phyloP scores from a whole-genome alignment of 345 rosid species.

The Kernera saxatilis region DNA sequence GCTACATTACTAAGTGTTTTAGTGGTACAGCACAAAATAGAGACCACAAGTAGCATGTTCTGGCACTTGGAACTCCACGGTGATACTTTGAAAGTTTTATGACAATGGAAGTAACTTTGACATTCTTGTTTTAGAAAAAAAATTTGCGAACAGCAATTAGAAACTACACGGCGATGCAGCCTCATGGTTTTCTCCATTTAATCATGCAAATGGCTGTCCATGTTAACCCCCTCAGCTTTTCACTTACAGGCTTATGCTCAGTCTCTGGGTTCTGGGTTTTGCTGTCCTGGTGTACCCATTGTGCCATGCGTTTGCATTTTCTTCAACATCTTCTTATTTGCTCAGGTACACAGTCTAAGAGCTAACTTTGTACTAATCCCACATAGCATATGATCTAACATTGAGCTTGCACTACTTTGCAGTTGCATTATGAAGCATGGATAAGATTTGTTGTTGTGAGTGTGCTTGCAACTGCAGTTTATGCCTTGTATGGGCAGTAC shows the following conservation, averaged over 20 bases:
- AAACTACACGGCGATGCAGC: not conserved
- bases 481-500: slow-evolving; percentile 82
- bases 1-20: not conserved
- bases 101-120: not conserved
- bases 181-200: not conserved
- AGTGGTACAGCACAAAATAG: not conserved
- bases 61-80: slow-evolving; percentile 9
- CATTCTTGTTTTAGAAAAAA: not conserved
- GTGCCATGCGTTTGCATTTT: slow-evolving; percentile 77
- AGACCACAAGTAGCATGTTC: not conserved
- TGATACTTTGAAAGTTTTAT: not conserved
- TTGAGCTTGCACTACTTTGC: slow-evolving; percentile 23
- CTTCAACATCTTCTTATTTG: slow-evolving; percentile 89
- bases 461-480: slow-evolving; percentile 48
- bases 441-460: slow-evolving; percentile 69
- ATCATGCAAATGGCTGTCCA: slow-evolving; percentile 1
- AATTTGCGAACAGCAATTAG: not conserved
- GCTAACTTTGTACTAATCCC: not conserved
- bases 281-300: slow-evolving; percentile 87
- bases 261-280: slow-evolving; percentile 68
- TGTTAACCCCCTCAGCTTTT: not conserved
- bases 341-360: slow-evolving; percentile 54
- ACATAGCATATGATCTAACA: slow-evolving; percentile 6
- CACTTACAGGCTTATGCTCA: slow-evolving; percentile 49
- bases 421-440: slow-evolving; percentile 97